phyloP scores from a whole-genome alignment of 169 alveolate genomes.

The Plasmodium gonderi region DNA sequence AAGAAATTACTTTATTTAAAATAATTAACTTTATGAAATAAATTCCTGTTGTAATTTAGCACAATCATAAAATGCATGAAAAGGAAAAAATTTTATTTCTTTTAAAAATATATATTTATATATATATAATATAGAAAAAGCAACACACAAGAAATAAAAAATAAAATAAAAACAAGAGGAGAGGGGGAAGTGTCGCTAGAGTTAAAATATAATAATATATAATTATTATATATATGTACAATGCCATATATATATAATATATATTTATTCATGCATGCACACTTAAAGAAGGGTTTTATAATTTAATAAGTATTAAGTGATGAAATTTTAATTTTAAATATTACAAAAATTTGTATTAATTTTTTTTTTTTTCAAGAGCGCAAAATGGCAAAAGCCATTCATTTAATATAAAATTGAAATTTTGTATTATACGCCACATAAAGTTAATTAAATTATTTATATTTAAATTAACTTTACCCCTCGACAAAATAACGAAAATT shows the following conservation, averaged over 20 bases:
- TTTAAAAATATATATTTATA: too few species aligned
- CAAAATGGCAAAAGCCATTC: too few species aligned
- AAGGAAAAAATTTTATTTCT: too few species aligned
- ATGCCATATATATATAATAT: neutral
- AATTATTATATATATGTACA: neutral
- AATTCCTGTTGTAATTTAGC: too few species aligned
- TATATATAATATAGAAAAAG: too few species aligned
- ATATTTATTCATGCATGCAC: slow-evolving; percentile 8
- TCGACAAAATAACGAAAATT: neutral
- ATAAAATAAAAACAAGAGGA: neutral
- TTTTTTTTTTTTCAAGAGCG: neutral
- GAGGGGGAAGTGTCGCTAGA: slow-evolving; percentile 2
- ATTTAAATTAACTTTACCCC: neutral
- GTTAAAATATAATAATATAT: neutral
- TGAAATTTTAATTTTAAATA: neutral
- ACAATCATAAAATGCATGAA: too few species aligned
- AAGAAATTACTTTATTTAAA: too few species aligned
- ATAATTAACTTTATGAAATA: too few species aligned
- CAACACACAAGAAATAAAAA: neutral
- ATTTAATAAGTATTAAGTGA: neutral
- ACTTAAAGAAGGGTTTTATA: neutral
- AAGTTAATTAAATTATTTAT: too few species aligned
- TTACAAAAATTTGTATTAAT: neutral
- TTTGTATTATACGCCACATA: too few species aligned
- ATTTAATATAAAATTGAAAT: too few species aligned